These are phyloP conservation scores for Penicillium antarcticum DNA, from an alignment of 495 filamentous ascomycete genomes.

Conservation along the genomic window DNA sequence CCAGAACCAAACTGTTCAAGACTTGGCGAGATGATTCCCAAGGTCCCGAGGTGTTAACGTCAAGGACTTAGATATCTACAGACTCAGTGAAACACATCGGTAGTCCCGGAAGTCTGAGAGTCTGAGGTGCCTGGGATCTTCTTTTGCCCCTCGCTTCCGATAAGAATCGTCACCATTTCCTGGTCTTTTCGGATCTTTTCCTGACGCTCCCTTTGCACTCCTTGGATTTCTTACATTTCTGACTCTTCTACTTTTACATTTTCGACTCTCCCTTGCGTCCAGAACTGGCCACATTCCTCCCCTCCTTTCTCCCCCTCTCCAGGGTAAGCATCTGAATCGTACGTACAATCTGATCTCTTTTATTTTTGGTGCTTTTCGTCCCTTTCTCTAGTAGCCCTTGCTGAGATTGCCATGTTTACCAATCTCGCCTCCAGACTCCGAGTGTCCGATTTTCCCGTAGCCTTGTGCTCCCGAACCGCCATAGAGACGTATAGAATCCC, in stretches of 20 bases:
- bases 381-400: background rate
- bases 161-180: constrained; percentile 30
- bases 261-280: constrained; percentile 21
- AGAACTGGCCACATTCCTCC: constrained; percentile 11
- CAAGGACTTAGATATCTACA: no score
- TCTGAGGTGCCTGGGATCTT: constrained; percentile 14
- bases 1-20: constrained; percentile 12
- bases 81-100: constrained; percentile 34
- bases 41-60: constrained; percentile 20
- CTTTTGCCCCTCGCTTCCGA: constrained; percentile 28
- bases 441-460: constrained; percentile 25
- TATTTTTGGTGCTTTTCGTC: background rate
- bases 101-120: constrained; percentile 21
- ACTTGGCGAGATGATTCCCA: constrained; percentile 7
- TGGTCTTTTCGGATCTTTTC: background rate
- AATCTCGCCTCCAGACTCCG: constrained; percentile 16
- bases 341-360: constrained; percentile 8
- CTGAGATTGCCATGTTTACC: constrained; percentile 21
- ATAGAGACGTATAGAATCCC: constrained; percentile 16
- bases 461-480: constrained; percentile 12
- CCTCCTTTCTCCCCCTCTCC: background rate
- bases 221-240: constrained; percentile 1
- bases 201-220: constrained; percentile 1
- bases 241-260: background rate
- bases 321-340: constrained; percentile 15